Base-by-base conservation (phyloP, 2,329 filamentous ascomycete species). In the Talaromyces verruculosus region DNA sequence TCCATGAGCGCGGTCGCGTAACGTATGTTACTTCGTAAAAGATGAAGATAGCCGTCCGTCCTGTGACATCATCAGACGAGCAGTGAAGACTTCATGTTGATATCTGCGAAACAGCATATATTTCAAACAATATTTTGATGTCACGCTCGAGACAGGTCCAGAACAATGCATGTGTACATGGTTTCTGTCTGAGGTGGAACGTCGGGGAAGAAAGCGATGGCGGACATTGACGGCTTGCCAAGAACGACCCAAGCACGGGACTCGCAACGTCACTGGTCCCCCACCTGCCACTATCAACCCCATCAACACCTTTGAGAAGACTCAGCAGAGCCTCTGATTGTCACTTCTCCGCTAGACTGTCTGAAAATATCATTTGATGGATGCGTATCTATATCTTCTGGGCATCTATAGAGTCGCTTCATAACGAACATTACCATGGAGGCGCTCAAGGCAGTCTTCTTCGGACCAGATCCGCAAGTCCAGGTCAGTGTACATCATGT, bases 381-480 rank as follows among this genome's bases (percentile, higher is more conserved):
- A 30, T 30, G 30, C 13, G 13, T 13, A 5, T 33, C n/a, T 17
- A 17, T 3, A 25, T n/a, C 8, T 17, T 11, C 17, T 39, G 60
- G 35, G 22, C 33, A 62, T 7, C 33, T 22, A 22, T 62, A 62
- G 47, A n/a, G 15, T 25, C 30, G 15, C 41, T 47, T n/a, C n/a
- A 19, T 15, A 19, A 10, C 11, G 47, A 22, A 41, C 33, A 6
- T 17, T 39, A 58, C 53, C 74, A 98, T 98, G 95, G 92, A 98
- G 83, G 87, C 91, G 51, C 84, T 98, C 76, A 92, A 88, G 78
- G 84, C 89, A 67, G 88, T 97, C 37, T 60, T 60, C 39, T 60
- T 60, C 22, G 57, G 57, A 41, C 57, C 57, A 33, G 57, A 60
- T 60, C 57, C 57, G 22, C 57, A 60, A 33, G 57, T 25, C 8